Percentiles rank a stretch among this genome's conserved stretches.
Conservation (phyloP, 495 filamentous ascomycete species). For the Parmelia sp. region DNA sequence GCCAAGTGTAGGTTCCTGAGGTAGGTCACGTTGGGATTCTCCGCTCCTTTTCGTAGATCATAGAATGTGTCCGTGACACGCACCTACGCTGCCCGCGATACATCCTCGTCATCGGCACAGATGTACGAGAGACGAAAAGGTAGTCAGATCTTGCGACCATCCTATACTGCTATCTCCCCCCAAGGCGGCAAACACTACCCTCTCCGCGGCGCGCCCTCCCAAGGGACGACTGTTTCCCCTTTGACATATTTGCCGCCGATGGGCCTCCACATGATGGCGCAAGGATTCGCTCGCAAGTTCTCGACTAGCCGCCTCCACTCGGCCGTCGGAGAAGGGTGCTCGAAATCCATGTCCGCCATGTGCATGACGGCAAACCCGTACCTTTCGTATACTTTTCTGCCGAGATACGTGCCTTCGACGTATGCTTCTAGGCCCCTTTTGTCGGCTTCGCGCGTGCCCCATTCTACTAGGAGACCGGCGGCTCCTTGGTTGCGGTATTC, state of each 20-base stretch:
- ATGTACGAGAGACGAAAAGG: too few species aligned
- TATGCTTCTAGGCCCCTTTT: neutral
- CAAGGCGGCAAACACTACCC: too few species aligned
- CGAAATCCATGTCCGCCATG: neutral
- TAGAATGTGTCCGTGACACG: too few species aligned
- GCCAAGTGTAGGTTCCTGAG: too few species aligned
- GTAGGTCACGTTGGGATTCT: too few species aligned
- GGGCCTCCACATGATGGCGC: neutral
- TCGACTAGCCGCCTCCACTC: neutral
- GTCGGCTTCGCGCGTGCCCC: neutral
- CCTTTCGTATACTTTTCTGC: neutral
- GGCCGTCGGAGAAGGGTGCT: neutral
- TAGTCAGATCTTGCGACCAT: too few species aligned
- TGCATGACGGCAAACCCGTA: neutral
- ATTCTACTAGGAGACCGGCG: neutral
- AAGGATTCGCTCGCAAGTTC: neutral
- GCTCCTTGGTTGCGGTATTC: neutral
- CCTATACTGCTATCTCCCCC: too few species aligned
- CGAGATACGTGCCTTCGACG: neutral
- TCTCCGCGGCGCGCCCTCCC: neutral
- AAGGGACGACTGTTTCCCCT: slow-evolving; percentile 1
- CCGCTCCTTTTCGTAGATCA: too few species aligned
- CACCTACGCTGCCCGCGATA: too few species aligned
- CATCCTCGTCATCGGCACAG: too few species aligned
- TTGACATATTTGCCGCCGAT: neutral